phyloP scores from a whole-genome alignment of 2,329 filamentous ascomycete species.

The Aspergillus latus region DNA sequence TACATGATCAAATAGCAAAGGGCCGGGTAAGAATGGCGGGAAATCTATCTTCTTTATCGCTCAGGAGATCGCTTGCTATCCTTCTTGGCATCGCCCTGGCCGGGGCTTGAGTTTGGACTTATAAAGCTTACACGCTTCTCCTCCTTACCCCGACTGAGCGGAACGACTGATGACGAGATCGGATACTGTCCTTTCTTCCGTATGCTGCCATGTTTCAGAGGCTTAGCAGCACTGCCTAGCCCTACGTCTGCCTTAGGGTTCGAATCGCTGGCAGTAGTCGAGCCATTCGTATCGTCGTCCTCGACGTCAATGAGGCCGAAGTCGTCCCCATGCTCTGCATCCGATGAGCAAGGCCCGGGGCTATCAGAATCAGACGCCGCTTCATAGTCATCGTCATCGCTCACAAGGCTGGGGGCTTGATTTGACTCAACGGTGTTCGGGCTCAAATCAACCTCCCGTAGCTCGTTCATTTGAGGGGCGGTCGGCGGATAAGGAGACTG shows the following conservation, averaged over 20 bases:
- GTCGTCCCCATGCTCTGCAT: constrained; percentile 52
- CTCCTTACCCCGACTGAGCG: constrained; percentile 32
- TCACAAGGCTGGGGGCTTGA: constrained; percentile 75
- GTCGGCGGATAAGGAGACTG: constrained; percentile 31
- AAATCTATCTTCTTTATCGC: constrained; percentile 22
- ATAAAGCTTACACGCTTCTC: constrained; percentile 41
- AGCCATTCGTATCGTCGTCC: constrained; percentile 43
- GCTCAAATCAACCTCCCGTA: constrained; percentile 56
- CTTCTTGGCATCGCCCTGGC: constrained; percentile 27
- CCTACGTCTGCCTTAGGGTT: constrained; percentile 38
- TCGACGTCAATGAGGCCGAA: constrained; percentile 48
- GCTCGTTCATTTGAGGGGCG: constrained; percentile 19
- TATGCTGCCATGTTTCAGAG: constrained; percentile 32
- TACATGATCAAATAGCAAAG: constrained; percentile 10
- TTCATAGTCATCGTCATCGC: constrained; percentile 77
- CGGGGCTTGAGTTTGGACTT: constrained; percentile 33
- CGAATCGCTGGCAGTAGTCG: constrained; percentile 33
- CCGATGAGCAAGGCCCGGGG: constrained; percentile 49
- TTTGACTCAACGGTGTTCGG: constrained; percentile 70
- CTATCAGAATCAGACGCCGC: constrained; percentile 65
- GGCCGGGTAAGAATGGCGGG: neutral
- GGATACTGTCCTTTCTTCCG: constrained; percentile 31
- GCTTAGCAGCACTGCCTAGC: constrained; percentile 30
- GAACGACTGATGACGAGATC: constrained; percentile 27
- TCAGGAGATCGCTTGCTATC: constrained; percentile 16